Percentiles rank a stretch among this genome's conserved stretches.
phyloP scores from a whole-genome alignment of 257 asterid genomes.

The Cordia subcordata region DNA sequence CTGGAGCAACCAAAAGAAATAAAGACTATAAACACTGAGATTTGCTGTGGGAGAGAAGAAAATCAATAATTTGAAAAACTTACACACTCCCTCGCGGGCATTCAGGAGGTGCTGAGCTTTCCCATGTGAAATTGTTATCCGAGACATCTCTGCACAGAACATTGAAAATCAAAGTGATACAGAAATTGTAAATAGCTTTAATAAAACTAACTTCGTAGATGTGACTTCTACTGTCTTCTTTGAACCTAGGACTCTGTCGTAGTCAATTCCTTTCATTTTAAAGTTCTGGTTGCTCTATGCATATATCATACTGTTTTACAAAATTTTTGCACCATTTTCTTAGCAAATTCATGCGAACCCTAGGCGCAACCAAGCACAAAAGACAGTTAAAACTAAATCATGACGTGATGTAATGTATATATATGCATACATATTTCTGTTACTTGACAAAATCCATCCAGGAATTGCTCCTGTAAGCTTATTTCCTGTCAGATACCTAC shows the following conservation, averaged over 20 bases:
- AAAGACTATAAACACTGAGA: neutral
- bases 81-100: conserved; percentile 81
- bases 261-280: neutral
- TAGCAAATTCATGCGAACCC: no score
- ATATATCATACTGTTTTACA: neutral
- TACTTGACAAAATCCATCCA: conserved; percentile 55
- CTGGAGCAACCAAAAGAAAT: conserved; percentile 36
- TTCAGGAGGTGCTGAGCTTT: conserved; percentile 38
- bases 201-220: neutral
- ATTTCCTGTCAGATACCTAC: conserved; percentile 75
- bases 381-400: neutral
- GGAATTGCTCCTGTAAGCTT: conserved; percentile 66
- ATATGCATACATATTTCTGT: conserved; percentile 61
- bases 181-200: neutral
- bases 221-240: neutral
- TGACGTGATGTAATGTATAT: neutral
- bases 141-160: conserved; percentile 68
- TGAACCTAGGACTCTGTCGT: neutral
- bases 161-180: conserved; percentile 14
- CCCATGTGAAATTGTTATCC: conserved; percentile 62
- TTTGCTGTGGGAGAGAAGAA: neutral
- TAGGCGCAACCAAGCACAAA: no score
- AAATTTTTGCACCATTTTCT: neutral
- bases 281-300: neutral
- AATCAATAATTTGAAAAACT: conserved; percentile 19